Percentiles rank a stretch among this genome's conserved stretches.
Evolutionary conservation across 495 filamentous ascomycete genomes (phyloP).

Genomic region (Penicillium silybi): DNA sequence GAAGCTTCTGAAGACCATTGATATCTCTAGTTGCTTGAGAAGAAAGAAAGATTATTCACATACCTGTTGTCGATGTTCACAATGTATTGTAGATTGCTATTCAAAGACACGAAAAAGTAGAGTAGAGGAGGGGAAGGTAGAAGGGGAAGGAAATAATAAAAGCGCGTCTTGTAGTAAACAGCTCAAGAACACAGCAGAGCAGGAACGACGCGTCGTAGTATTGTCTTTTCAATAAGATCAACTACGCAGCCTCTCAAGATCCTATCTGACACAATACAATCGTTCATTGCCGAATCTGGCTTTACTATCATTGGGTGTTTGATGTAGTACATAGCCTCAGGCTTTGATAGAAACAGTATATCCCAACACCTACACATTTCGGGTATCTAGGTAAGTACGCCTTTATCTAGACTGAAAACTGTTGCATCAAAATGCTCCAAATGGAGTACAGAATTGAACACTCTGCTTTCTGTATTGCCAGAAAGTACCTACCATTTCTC

Average conservation of each 20-base stretch:
- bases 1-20: neutral
- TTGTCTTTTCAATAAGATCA: too few relatives aligned
- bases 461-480: too few relatives aligned
- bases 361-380: too few relatives aligned
- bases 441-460: too few relatives aligned
- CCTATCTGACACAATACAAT: too few relatives aligned
- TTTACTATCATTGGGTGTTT: too few relatives aligned
- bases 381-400: neutral
- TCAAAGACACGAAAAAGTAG: neutral
- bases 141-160: neutral
- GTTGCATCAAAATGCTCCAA: neutral
- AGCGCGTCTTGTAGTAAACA: neutral
- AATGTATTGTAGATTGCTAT: neutral
- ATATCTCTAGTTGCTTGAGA: neutral
- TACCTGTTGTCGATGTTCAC: neutral
- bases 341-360: neutral
- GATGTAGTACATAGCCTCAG: too few relatives aligned
- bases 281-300: too few relatives aligned
- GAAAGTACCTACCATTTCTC: too few relatives aligned
- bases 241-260: too few relatives aligned
- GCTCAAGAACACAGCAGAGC: too few relatives aligned
- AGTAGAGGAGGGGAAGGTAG: neutral
- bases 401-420: neutral
- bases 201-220: too few relatives aligned
- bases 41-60: neutral